Base-by-base conservation (phyloP, 2,329 filamentous ascomycete species). In the Neocucurbitaria cava region DNA sequence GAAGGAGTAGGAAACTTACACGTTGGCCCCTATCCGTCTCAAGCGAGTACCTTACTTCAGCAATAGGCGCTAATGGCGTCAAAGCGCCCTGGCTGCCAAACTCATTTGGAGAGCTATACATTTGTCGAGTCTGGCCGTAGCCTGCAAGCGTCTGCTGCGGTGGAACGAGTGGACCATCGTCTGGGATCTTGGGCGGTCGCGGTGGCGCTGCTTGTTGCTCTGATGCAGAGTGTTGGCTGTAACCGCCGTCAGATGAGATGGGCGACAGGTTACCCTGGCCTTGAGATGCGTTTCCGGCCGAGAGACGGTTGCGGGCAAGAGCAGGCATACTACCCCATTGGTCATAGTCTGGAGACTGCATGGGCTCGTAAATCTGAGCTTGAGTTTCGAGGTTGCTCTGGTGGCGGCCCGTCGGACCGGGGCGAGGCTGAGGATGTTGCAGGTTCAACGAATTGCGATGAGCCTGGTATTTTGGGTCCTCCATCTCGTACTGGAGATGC, bases 401-500 rank as follows among this genome's bases (percentile, higher is more conserved):
- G 75, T 91, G 91, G 23, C 88, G 87, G 70, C 89, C 86, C 0
- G 88, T 91, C 51, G 90, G 87, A 0, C 90, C 90, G 17, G 85
- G 87, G 24, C 89, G 82, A 8, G 90, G 90, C 72, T 93, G 90
- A 5, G 90, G 90, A 74, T 94, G 90, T 70, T 92, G 87, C 35
- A 94, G 79, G 66, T 92, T 91, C 51, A 93, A 74, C 23, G 89
- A 92, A 76, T 93, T 91, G 64, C 90, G 87, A 72, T 93, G 89
- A 51, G 89, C 89, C 74, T 89, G 88, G 75, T 93, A 93, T 74
- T 93, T 93, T 42, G 90, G 89, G 63, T 92, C 89, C 36, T 82
- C 79, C 58, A 79, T 72, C 33, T 71, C 66, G 21, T 69, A 68
- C n/a, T 65, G 54, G 23, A 61, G 20, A 28, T 64, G 58, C 85